phyloP scores from a whole-genome alignment of 768 basidiomycete species.

The Nidularia sp. region DNA sequence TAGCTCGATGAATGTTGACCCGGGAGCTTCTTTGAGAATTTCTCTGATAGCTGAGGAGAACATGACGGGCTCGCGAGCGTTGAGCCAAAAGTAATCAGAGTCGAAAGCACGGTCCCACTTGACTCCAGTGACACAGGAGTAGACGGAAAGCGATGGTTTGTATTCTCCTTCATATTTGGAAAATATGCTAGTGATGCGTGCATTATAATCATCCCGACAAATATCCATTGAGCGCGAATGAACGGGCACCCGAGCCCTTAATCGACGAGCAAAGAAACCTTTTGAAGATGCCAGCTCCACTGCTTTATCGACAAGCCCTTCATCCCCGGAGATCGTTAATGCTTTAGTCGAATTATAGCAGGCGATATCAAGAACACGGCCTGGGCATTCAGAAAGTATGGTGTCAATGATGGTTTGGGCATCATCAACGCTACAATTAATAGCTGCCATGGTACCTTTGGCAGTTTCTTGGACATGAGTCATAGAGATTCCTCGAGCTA shows the following conservation, averaged over 20 bases:
- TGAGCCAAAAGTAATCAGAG: conserved; percentile 37
- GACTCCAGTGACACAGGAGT: conserved; percentile 30
- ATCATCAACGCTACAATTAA: conserved; percentile 24
- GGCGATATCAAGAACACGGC: conserved; percentile 28
- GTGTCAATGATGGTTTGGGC: conserved; percentile 19
- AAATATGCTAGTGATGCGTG: conserved; percentile 25
- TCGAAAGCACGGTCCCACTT: conserved; percentile 16
- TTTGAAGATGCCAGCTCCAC: conserved; percentile 18
- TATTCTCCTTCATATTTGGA: conserved; percentile 20
- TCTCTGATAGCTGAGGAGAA: conserved; percentile 27
- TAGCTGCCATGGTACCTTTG: conserved; percentile 41
- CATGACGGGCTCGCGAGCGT: conserved; percentile 28
- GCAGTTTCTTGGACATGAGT: conserved; percentile 12
- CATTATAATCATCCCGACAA: conserved; percentile 22
- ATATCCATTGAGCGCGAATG: conserved; percentile 34
- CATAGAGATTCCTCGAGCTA: conserved; percentile 30
- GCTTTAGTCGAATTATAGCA: conserved; percentile 35
- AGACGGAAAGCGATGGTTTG: conserved; percentile 21
- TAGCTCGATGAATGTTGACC: conserved; percentile 30
- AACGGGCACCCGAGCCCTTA: conserved; percentile 30
- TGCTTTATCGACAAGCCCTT: conserved; percentile 18
- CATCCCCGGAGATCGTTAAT: conserved; percentile 30
- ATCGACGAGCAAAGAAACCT: conserved; percentile 28
- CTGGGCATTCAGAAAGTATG: conserved; percentile 1
- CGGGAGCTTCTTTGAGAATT: conserved; percentile 13